Conservation (phyloP, 1,284 basidiomycete genomes). For the Lentinula novae-zelandiae region DNA sequence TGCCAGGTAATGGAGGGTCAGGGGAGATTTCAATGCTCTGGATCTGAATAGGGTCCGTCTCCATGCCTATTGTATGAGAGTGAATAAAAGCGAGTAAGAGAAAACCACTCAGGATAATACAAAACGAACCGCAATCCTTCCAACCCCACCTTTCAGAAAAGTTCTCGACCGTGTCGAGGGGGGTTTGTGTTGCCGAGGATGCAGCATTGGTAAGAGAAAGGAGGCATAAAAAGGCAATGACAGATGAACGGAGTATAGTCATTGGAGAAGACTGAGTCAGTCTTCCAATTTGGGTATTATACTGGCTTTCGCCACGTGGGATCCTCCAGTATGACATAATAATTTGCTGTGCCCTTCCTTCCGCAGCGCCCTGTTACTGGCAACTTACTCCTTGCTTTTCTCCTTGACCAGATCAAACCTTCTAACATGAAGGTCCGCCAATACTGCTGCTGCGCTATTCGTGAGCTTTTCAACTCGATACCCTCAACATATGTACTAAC, state of each 20-base stretch:
- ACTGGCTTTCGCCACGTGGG: not conserved
- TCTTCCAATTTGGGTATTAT: not conserved
- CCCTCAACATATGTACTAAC: not conserved
- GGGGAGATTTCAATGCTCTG: slow-evolving; percentile 68
- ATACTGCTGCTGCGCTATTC: slow-evolving; percentile 83
- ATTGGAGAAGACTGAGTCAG: slow-evolving; percentile 1
- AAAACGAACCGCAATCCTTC: slow-evolving; percentile 52
- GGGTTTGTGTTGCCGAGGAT: slow-evolving; percentile 31
- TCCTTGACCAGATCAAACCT: not conserved
- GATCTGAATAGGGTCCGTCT: slow-evolving; percentile 52
- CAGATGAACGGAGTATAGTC: slow-evolving; percentile 33
- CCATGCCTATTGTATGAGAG: slow-evolving; percentile 35
- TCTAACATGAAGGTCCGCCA: slow-evolving; percentile 59
- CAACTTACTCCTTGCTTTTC: slow-evolving; percentile 14
- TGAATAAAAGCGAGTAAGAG: not conserved
- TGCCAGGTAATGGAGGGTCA: slow-evolving; percentile 80
- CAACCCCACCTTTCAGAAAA: slow-evolving; percentile 51
- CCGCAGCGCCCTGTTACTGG: not conserved
- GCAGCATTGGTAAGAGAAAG: slow-evolving; percentile 30
- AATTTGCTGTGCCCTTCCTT: not conserved
- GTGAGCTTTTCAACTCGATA: not conserved
- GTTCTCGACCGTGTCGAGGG: slow-evolving; percentile 30
- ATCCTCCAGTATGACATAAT: not conserved
- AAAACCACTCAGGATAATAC: not conserved
- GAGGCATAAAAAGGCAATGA: slow-evolving; percentile 31